Evolutionary conservation across 176 grass and related monocot genomes (phyloP), one percentile per base, ranked within the genome.

Genomic region (Puya raimondii): DNA sequence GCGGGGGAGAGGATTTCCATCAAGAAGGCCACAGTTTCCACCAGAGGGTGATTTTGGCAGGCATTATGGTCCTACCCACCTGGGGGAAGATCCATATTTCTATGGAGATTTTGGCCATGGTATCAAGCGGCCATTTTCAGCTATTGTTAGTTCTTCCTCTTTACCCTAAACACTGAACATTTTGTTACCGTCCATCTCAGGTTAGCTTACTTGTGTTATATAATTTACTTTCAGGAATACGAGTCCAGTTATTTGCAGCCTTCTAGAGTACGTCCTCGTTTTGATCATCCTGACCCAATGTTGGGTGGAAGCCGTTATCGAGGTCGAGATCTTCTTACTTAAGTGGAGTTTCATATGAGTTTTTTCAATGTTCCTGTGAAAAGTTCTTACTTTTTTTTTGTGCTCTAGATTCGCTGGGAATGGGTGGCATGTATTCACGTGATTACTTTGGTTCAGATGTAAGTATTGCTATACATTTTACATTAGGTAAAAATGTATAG

Each of bases 221-320:
- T 75, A 61, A 14, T 69, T 73, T 3, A 64, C 21, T 64, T 59
- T 58, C 57, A 85, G 83, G 83, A 85, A 9, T 78, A 79, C 68
- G 83, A 67, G 50, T 66, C 73, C 77, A 78, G 78, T 29, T 85
- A 80, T 13, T 76, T 80, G 70, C 68, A 80, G 67, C 63, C 53
- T 72, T 70, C 64, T 14, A 71, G 64, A 51, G 16, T 80, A 59
- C 83, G 68, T 22, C 83, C 83, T 56, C 73, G 78, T 66, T 80
- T 80, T 85, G 78, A 85, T 66, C 68, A 80, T 56, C 69, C 79
- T 8, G 83, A 76, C 25, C 47, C 69, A 72, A 47, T 85, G 74
- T 23, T 48, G 33, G 72, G 68, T 29, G 72, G 67, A 3, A 51
- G 52, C 64, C 82, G 12, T 74, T 76, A 80, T 59, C 70, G 69